Conservation (phyloP, 768 basidiomycete species). For the Xanthoconium stramineum region DNA sequence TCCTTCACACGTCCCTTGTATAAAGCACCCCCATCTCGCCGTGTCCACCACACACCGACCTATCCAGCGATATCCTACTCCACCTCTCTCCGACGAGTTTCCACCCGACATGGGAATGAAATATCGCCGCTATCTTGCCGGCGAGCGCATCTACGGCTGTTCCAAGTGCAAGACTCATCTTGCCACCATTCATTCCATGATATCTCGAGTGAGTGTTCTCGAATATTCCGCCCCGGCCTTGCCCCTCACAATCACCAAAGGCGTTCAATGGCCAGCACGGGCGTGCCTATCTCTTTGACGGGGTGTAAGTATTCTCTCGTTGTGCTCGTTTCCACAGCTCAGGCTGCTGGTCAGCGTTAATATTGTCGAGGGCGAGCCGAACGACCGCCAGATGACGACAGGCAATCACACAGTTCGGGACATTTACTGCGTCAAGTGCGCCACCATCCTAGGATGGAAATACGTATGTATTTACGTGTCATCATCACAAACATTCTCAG, state of each 20-base stretch:
- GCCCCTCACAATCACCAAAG: constrained; percentile 41
- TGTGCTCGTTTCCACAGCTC: constrained; percentile 10
- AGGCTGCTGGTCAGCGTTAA: constrained; percentile 64
- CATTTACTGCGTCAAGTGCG: constrained; percentile 91
- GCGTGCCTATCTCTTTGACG: constrained; percentile 89
- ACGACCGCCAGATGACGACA: constrained; percentile 94
- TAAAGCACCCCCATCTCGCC: constrained; percentile 21
- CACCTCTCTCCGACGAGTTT: neutral
- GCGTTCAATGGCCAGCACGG: constrained; percentile 98
- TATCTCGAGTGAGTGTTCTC: constrained; percentile 65
- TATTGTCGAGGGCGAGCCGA: constrained; percentile 83
- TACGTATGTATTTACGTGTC: constrained; percentile 53
- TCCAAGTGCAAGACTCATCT: constrained; percentile 85
- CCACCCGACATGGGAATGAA: constrained; percentile 74
- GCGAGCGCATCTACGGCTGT: constrained; percentile 86
- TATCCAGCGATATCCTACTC: constrained; percentile 2
- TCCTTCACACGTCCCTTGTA: constrained; percentile 30
- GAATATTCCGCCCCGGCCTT: neutral
- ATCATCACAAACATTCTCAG: neutral
- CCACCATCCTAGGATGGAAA: constrained; percentile 92
- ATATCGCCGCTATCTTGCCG: constrained; percentile 82
- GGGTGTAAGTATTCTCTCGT: constrained; percentile 62
- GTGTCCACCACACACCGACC: neutral
- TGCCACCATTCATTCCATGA: constrained; percentile 87
- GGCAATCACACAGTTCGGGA: constrained; percentile 96